A percentile compares a stretch with the other conserved stretches of the same genome.
Conservation (phyloP, 352 stramenopile species). For the Pythium plurisporium region DNA sequence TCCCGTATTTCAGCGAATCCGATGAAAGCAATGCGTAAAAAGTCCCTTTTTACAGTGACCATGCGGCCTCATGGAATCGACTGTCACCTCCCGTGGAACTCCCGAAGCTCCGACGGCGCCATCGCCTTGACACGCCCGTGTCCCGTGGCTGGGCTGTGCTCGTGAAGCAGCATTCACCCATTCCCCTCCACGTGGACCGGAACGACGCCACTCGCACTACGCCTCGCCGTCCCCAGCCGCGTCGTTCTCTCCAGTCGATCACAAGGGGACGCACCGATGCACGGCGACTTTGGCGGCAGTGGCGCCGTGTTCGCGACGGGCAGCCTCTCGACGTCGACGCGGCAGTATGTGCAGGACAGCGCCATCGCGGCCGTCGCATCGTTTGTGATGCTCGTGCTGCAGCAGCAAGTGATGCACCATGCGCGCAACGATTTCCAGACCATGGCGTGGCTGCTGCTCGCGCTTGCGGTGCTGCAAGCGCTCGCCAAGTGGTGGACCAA, state of each 20-base stretch:
- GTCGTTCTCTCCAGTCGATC: too few species aligned
- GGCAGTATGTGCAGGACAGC: constrained; percentile 23
- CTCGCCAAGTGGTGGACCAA: constrained; percentile 19
- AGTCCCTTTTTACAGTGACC: constrained; percentile 2
- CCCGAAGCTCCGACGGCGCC: neutral
- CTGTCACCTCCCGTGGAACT: neutral
- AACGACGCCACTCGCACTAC: too few species aligned
- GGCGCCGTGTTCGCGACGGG: constrained; percentile 12
- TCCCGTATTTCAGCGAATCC: constrained; percentile 5
- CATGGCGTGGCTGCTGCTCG: constrained; percentile 25
- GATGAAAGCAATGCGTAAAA: neutral
- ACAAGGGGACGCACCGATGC: too few species aligned
- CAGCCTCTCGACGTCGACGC: constrained; percentile 11
- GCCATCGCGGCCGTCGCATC: constrained; percentile 17
- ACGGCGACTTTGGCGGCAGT: constrained; percentile 4
- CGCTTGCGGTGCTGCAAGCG: constrained; percentile 12
- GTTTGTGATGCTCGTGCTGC: constrained; percentile 26
- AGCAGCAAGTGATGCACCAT: constrained; percentile 29
- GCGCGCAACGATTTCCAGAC: constrained; percentile 27
- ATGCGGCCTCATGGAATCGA: neutral
- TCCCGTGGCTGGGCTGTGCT: too few species aligned
- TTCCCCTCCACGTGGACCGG: too few species aligned
- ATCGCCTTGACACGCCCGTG: too few species aligned
- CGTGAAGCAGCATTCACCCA: neutral
- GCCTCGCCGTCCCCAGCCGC: too few species aligned